Evolutionary conservation across 352 stramenopile species (phyloP), one percentile per base, ranked within the genome.

Genomic region (Plasmopara muralis): DNA sequence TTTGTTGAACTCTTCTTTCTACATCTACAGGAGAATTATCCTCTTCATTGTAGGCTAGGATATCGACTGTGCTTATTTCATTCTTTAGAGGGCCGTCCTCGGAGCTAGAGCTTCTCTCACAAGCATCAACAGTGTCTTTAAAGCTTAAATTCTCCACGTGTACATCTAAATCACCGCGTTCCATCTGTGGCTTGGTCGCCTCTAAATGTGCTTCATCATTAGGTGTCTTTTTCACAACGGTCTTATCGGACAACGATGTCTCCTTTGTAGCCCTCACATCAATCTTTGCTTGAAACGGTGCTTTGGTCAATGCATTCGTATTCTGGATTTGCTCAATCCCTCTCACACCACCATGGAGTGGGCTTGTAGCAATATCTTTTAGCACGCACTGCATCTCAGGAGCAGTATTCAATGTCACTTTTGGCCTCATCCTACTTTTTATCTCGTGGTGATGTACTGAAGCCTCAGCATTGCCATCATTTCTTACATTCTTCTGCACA

Each of bases 251-350:
- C 25, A 46, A 12, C 28, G 13, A 10, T 28, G 14, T 10, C 7
- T 58, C 15, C 14, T 37, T 43, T 20, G 4, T 30, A 12, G 4
- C 7, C 0, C 13, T 43, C 30, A 37, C 9, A 28, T 40, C 25
- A 54, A 46, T 4, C 5, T 25, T 5, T 35, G 13, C 14, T 49
- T 34, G 29, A 30, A 35, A 8, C 31, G 28, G 30, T 33, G 25
- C n/a, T 40, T 15, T 15, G 14, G 18, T n/a, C 12, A n/a, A n/a
- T 48, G 37, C 18, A 53, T 64, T 59, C 9, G 37, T 18, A 8
- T 60, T 60, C 31, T 59, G 57, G 33, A 64, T 59, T 42, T 62
- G 28, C 4, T 55, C 48, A 40, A 9, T 15, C 10, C 7, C 14
- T 18, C 14, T 25, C 8, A 33, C 9, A 31, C 4, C 43, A 33